A percentile compares a stretch with the other conserved stretches of the same genome.
Evolutionary conservation across 768 basidiomycete genomes (phyloP).

Genomic region (Tulasnella sp.): DNA sequence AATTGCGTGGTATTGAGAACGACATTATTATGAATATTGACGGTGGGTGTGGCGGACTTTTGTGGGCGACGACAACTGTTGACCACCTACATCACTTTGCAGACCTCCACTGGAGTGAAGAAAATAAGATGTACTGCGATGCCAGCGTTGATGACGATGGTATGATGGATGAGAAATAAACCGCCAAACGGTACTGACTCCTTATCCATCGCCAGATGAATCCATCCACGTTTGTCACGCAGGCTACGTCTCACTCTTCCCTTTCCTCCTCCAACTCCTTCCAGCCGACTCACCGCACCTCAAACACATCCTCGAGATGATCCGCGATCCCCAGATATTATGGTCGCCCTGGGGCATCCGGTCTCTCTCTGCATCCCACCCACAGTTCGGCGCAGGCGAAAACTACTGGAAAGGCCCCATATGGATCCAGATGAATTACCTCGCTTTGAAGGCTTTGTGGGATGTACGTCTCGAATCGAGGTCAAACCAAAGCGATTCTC

Average conservation of each 20-base stretch:
- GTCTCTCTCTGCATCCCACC: conserved; percentile 75
- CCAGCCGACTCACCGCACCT: conserved; percentile 66
- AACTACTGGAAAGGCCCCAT: conserved; percentile 98
- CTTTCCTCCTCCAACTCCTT: conserved; percentile 74
- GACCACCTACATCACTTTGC: background rate
- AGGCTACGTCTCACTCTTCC: conserved; percentile 91
- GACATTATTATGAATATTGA: conserved; percentile 78
- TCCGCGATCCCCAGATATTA: conserved; percentile 68
- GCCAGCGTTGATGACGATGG: conserved; percentile 74
- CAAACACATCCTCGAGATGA: conserved; percentile 63
- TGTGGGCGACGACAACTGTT: background rate
- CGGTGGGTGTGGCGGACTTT: conserved; percentile 33
- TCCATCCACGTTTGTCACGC: conserved; percentile 82
- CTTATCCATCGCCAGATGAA: conserved; percentile 47
- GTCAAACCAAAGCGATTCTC: background rate
- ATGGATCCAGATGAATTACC: conserved; percentile 97
- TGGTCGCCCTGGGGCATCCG: conserved; percentile 89
- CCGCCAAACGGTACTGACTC: background rate
- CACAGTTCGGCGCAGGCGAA: conserved; percentile 83
- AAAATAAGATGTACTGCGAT: conserved; percentile 88
- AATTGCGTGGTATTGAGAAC: conserved; percentile 63
- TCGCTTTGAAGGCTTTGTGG: conserved; percentile 66
- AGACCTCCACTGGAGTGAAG: conserved; percentile 92
- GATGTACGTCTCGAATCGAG: conserved; percentile 37
- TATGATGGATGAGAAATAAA: conserved; percentile 25